These are phyloP conservation scores for Termitomyces sp. DNA, from an alignment of 1,284 basidiomycete genomes.

Conservation along the genomic window DNA sequence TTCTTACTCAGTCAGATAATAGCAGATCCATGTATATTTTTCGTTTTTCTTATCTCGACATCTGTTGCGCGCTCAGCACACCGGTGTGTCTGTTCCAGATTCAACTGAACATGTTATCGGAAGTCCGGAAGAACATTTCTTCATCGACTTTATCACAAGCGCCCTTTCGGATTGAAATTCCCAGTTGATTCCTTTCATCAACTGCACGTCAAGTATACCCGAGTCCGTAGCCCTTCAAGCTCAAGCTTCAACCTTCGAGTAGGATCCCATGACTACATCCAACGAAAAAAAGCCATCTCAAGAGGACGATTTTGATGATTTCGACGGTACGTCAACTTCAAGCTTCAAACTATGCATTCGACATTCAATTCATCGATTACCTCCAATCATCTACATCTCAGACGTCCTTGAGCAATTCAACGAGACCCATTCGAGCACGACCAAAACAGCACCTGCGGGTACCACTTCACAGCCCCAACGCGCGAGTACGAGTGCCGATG, in stretches of 20 bases:
- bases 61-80: too few relatives aligned
- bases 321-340: constrained; percentile 51
- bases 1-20: too few relatives aligned
- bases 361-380: neutral
- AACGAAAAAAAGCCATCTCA: constrained; percentile 9
- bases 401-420: constrained; percentile 28
- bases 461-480: constrained; percentile 29
- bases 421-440: constrained; percentile 17
- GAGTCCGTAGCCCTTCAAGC: neutral
- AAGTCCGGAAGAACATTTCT: neutral
- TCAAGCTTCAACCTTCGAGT: too few relatives aligned
- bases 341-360: neutral
- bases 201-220: too few relatives aligned
- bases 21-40: too few relatives aligned
- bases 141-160: neutral
- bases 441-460: constrained; percentile 22
- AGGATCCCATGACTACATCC: constrained; percentile 9
- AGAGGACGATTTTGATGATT: constrained; percentile 71
- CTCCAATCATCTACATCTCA: constrained; percentile 15
- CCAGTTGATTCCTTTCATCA: too few relatives aligned
- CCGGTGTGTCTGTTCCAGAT: too few relatives aligned
- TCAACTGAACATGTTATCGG: neutral
- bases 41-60: too few relatives aligned
- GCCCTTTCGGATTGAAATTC: too few relatives aligned
- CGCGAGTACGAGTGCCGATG: constrained; percentile 41